Evolutionary conservation across 495 filamentous ascomycete genomes (phyloP).

Genomic region (Hypoxylon fragiforme): DNA sequence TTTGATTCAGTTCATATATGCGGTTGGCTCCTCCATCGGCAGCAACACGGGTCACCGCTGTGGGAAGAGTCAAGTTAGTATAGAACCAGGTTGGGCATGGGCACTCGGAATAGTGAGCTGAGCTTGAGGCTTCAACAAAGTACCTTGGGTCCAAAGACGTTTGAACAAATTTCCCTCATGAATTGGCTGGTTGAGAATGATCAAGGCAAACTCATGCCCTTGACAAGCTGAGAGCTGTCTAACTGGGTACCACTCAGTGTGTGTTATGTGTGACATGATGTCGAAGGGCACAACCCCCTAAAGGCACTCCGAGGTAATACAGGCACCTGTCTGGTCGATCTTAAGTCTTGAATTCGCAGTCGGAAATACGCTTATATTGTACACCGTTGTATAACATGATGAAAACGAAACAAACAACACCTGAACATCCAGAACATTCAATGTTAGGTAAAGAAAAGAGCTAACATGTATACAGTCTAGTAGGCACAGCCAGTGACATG

Average conservation of each 20-base stretch:
- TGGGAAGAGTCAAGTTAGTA: slow-evolving; percentile 15
- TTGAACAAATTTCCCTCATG: slow-evolving; percentile 51
- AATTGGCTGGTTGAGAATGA: slow-evolving; percentile 76
- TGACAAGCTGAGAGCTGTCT: slow-evolving; percentile 27
- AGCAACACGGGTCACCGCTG: slow-evolving; percentile 66
- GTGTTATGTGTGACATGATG: slow-evolving; percentile 6
- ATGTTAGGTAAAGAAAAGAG: too few relatives aligned
- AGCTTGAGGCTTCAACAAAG: too few relatives aligned
- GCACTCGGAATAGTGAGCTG: too few relatives aligned
- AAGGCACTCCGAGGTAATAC: neutral
- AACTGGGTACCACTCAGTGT: slow-evolving; percentile 38
- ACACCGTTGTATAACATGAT: too few relatives aligned
- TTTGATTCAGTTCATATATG: slow-evolving; percentile 61
- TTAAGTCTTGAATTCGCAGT: too few relatives aligned
- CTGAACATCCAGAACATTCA: too few relatives aligned
- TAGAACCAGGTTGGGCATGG: neutral
- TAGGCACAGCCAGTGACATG: too few relatives aligned
- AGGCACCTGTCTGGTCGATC: too few relatives aligned
- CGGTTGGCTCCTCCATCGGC: slow-evolving; percentile 92
- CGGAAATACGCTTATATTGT: too few relatives aligned
- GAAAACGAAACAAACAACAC: too few relatives aligned
- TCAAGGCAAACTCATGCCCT: slow-evolving; percentile 55
- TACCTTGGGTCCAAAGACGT: slow-evolving; percentile 63
- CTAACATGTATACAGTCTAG: too few relatives aligned
- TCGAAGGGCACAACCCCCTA: neutral